These are phyloP conservation scores for Lathyrus oleraceus DNA, from an alignment of 306 rosid species.

Conservation along the genomic window DNA sequence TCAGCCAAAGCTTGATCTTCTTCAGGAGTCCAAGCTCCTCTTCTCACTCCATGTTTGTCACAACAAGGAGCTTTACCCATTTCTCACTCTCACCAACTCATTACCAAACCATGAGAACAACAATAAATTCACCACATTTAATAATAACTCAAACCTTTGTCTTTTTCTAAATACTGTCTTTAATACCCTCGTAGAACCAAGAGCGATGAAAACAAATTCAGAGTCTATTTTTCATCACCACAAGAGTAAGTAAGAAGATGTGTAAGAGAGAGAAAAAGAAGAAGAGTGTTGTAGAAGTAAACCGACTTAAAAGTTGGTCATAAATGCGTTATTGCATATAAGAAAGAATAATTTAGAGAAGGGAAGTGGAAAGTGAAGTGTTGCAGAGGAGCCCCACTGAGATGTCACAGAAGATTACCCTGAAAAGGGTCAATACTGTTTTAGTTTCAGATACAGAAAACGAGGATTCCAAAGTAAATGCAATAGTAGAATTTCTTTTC, in stretches of 20 bases:
- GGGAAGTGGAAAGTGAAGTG: conserved; percentile 21
- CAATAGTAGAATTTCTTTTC: background rate
- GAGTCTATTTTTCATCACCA: background rate
- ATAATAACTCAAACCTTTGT: background rate
- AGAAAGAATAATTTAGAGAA: conserved; percentile 20
- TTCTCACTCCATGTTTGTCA: conserved; percentile 53
- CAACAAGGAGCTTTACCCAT: conserved; percentile 58
- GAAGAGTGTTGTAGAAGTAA: conserved; percentile 43
- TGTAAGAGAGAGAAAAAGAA: background rate
- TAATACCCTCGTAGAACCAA: background rate
- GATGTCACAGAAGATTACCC: background rate
- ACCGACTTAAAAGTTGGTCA: conserved; percentile 10
- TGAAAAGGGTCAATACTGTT: background rate
- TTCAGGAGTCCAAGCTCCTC: conserved; percentile 62
- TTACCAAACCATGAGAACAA: conserved; percentile 16
- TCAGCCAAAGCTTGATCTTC: conserved; percentile 51
- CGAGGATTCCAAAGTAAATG: background rate
- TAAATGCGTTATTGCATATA: conserved; percentile 40
- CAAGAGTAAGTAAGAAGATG: background rate
- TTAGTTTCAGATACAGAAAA: conserved; percentile 18
- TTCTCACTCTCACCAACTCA: conserved; percentile 21
- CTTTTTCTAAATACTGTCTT: background rate
- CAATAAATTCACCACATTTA: conserved; percentile 5
- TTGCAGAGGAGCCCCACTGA: conserved; percentile 20
- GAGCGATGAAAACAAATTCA: background rate